These are phyloP conservation scores for Ustilago trichophora DNA, from an alignment of 1,284 basidiomycete species.

Conservation along the genomic window DNA sequence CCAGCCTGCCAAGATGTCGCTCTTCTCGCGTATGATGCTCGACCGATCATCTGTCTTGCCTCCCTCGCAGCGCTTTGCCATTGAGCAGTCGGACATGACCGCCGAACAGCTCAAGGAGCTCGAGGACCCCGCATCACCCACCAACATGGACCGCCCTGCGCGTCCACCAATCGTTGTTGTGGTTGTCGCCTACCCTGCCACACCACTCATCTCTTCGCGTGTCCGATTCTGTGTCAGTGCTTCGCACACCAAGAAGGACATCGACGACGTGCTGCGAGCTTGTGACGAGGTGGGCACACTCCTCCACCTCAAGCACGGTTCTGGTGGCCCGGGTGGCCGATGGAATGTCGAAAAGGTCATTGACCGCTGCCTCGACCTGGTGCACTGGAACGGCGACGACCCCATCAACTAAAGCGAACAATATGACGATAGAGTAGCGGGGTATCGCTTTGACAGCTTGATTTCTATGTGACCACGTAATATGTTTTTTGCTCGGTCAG, in stretches of 20 bases:
- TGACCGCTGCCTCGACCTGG: constrained; percentile 79
- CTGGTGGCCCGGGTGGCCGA: constrained; percentile 75
- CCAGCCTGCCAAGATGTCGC: constrained; percentile 75
- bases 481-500: background rate
- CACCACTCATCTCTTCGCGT: constrained; percentile 85
- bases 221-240: constrained; percentile 95
- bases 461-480: too few species aligned
- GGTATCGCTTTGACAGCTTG: too few species aligned
- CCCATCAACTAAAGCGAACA: constrained; percentile 26
- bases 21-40: constrained; percentile 64
- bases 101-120: constrained; percentile 41
- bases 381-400: constrained; percentile 67
- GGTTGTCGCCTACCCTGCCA: constrained; percentile 74
- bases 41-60: constrained; percentile 55
- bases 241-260: constrained; percentile 94
- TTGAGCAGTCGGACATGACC: constrained; percentile 37
- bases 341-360: constrained; percentile 85
- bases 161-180: constrained; percentile 64
- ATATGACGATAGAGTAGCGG: too few species aligned
- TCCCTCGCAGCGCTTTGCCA: constrained; percentile 54
- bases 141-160: constrained; percentile 36
- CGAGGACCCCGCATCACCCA: constrained; percentile 42
- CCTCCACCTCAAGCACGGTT: constrained; percentile 78
- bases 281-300: constrained; percentile 91
- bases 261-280: constrained; percentile 84